A percentile compares a stretch with the other conserved stretches of the same genome.
phyloP scores from a whole-genome alignment of 208 protist genomes.

The Porcisia deanei region DNA sequence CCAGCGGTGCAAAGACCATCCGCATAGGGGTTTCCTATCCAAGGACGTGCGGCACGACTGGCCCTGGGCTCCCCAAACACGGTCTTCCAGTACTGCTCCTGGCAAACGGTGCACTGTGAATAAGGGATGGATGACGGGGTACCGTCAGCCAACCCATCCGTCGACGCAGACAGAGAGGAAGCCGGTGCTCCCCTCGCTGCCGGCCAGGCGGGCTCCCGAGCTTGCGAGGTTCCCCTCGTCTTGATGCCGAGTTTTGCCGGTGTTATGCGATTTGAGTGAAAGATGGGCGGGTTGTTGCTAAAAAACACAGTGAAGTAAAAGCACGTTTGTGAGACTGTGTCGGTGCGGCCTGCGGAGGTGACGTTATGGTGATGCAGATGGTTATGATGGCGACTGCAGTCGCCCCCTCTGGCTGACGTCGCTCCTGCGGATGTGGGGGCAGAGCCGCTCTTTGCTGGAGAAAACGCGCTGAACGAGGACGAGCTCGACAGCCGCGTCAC shows the following conservation, averaged over 20 bases:
- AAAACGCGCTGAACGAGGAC: not conserved
- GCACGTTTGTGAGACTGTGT: conserved; percentile 22
- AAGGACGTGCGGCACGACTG: not conserved
- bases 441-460: not conserved
- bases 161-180: not conserved
- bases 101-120: conserved; percentile 13
- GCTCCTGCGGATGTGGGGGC: not conserved
- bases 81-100: conserved; percentile 15
- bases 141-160: not conserved
- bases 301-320: conserved; percentile 84
- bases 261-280: conserved; percentile 75
- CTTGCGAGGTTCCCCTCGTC: not conserved
- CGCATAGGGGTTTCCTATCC: not conserved
- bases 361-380: not conserved
- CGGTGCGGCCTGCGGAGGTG: not conserved
- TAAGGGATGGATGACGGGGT: not conserved
- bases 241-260: conserved; percentile 16
- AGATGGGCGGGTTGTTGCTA: conserved; percentile 69
- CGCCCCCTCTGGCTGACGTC: not conserved
- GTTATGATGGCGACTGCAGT: not conserved
- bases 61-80: conserved; percentile 11
- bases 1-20: not conserved
- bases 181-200: not conserved
- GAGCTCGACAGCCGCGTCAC: not conserved
- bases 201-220: not conserved